Conservation (phyloP, 495 filamentous ascomycete genomes). For the Penicillium canariense region DNA sequence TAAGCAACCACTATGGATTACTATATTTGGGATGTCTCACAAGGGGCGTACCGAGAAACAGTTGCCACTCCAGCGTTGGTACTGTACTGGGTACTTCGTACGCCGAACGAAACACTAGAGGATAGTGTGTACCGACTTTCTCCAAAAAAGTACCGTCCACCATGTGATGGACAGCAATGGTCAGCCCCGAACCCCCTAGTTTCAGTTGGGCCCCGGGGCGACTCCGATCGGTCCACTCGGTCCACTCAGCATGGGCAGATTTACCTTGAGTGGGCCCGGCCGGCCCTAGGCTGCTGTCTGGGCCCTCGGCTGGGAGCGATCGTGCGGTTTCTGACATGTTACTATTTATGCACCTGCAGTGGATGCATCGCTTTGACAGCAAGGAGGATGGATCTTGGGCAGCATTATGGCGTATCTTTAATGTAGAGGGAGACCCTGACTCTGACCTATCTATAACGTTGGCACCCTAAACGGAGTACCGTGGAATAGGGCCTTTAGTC, state of each 20-base stretch:
- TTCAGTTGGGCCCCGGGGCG: constrained; percentile 13
- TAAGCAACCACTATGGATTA: background rate
- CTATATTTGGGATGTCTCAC: constrained; percentile 31
- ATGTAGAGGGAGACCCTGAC: background rate
- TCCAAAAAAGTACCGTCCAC: background rate
- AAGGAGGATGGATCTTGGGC: constrained; percentile 1
- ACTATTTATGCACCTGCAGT: constrained; percentile 11
- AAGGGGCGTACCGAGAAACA: constrained; percentile 9
- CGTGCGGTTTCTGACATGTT: constrained; percentile 9
- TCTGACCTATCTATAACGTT: background rate
- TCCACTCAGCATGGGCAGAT: background rate
- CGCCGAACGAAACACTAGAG: background rate
- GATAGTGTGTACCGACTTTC: no score
- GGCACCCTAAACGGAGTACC: background rate
- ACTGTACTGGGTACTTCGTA: background rate
- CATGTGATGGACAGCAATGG: background rate
- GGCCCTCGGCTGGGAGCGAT: background rate
- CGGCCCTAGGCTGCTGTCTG: background rate
- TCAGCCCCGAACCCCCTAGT: constrained; percentile 27
- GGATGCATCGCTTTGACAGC: background rate
- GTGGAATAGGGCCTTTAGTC: background rate
- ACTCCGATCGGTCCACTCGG: constrained; percentile 10
- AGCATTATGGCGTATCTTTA: background rate
- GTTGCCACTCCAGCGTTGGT: background rate
- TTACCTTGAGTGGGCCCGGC: background rate